These are phyloP conservation scores for Cercophora samala DNA, from an alignment of 495 filamentous ascomycete species.

Conservation along the genomic window DNA sequence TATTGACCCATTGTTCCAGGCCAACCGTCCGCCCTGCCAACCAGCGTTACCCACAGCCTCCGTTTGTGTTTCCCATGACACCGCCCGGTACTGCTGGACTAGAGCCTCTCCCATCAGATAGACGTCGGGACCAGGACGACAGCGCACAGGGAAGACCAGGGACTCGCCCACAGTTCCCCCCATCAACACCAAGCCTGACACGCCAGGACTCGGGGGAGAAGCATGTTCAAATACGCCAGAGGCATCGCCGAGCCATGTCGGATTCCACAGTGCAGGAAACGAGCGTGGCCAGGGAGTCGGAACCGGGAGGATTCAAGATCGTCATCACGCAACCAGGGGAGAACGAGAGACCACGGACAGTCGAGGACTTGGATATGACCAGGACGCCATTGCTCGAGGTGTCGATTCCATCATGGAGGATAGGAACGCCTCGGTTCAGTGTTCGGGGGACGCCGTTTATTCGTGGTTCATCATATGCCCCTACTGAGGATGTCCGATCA, in stretches of 20 bases:
- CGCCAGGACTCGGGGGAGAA: conserved; percentile 30
- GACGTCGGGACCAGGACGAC: conserved; percentile 38
- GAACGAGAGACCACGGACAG: conserved; percentile 58
- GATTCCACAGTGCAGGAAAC: conserved; percentile 47
- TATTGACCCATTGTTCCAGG: conserved; percentile 40
- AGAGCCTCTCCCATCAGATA: conserved; percentile 42
- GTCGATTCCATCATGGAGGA: conserved; percentile 79
- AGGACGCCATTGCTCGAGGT: conserved; percentile 64
- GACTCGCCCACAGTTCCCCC: conserved; percentile 40
- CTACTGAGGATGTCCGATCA: conserved; percentile 48
- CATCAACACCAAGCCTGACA: conserved; percentile 28
- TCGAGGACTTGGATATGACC: conserved; percentile 51
- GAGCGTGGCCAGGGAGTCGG: conserved; percentile 50
- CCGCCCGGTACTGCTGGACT: conserved; percentile 56
- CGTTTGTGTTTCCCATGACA: conserved; percentile 58
- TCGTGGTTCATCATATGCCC: conserved; percentile 66
- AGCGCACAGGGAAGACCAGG: conserved; percentile 39
- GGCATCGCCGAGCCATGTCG: conserved; percentile 48
- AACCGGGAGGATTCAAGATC: conserved; percentile 71
- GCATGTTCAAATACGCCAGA: conserved; percentile 33
- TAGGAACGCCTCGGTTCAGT: conserved; percentile 82
- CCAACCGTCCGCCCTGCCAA: conserved; percentile 56
- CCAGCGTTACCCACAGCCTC: conserved; percentile 57
- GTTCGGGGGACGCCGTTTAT: conserved; percentile 73
- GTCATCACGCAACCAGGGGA: conserved; percentile 74